Evolutionary conservation across 2,329 filamentous ascomycete species (phyloP), one percentile per base, ranked within the genome.

Genomic region (Ophiostoma tasmaniense): DNA sequence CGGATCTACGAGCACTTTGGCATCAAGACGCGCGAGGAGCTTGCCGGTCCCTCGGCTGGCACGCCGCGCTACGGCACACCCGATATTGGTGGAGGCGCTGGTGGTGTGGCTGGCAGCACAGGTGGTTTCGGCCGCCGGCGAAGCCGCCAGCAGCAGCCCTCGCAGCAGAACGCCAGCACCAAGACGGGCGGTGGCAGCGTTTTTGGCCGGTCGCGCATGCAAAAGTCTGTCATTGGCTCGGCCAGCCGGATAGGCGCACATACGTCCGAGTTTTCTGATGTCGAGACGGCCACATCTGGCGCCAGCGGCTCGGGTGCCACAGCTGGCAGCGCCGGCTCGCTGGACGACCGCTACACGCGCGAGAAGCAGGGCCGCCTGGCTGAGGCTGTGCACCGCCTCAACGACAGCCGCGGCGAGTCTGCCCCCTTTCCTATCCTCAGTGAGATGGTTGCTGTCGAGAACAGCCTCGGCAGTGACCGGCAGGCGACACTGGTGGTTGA

Each of bases 1-100:
- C 89, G 89, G 73, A 97, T 99, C 72, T 98, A 97, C 79, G 89
- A 97, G 75, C 95, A 99, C 79, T 98, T 99, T 78, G 95, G 95
- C 17, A 90, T 99, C 76, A 89, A 88, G 76, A 81, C 85, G 6
- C 81, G 82, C 30, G 85, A 88, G 65, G 83, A 83, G 39, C 71
- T 76, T 8, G 73, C 74, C 7, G 68, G 64, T 17, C 7, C 77
- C 64, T 66, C 69, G 37, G 67, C 42, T 45, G 42, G 42, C 1
- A 65, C 69, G 5, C 64, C 69, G 39, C 71, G 71, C 17, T 70
- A 64, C 37, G 72, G 70, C 55, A 70, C 69, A 45, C 69, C 71
- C 61, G 67, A 71, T 39, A 66, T 66, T 4, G 69, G 52, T n/a
- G 59, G 61, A 2, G 69, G 59, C 10, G 64, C 64, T 1, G 67